Evolutionary conservation across 331 rosid genomes (phyloP).

Genomic region (Prunus yedoensis): DNA sequence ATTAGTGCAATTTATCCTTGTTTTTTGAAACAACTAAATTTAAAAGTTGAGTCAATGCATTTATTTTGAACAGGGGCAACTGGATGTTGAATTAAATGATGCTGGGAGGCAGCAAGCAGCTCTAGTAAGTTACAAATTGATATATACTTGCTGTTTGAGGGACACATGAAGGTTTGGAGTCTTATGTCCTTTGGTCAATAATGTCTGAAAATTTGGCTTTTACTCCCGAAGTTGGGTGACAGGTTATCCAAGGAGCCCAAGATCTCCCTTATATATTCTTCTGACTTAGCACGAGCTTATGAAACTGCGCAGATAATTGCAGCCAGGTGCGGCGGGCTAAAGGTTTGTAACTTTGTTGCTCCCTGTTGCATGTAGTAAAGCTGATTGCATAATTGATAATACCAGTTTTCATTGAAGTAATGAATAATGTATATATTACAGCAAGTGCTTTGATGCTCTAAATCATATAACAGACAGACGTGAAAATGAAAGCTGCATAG

Average conservation of each 20-base stretch:
- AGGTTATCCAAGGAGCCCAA: slow-evolving; percentile 71
- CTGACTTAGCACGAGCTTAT: slow-evolving; percentile 83
- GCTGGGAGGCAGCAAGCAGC: slow-evolving; percentile 86
- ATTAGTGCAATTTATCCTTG: background rate
- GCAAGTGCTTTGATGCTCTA: slow-evolving; percentile 5
- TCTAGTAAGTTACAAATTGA: slow-evolving; percentile 52
- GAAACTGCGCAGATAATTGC: slow-evolving; percentile 89
- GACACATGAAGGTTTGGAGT: slow-evolving; percentile 6
- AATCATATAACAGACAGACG: background rate
- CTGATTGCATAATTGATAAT: background rate
- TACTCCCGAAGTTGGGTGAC: slow-evolving; percentile 64
- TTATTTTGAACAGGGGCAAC: slow-evolving; percentile 16
- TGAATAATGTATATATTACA: background rate
- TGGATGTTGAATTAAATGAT: background rate
- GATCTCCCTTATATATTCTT: slow-evolving; percentile 66
- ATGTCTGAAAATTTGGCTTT: background rate
- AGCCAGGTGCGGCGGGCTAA: slow-evolving; percentile 58
- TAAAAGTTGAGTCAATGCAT: background rate
- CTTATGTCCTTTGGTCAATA: slow-evolving; percentile 5
- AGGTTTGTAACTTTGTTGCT: slow-evolving; percentile 46
- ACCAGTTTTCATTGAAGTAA: background rate
- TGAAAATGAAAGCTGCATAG: slow-evolving; percentile 19
- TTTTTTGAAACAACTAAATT: background rate
- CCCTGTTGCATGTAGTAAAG: background rate
- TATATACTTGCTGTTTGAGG: slow-evolving; percentile 5